Base-by-base conservation (phyloP, 2,329 filamentous ascomycete species). In the Pseudogymnoascus sp. region DNA sequence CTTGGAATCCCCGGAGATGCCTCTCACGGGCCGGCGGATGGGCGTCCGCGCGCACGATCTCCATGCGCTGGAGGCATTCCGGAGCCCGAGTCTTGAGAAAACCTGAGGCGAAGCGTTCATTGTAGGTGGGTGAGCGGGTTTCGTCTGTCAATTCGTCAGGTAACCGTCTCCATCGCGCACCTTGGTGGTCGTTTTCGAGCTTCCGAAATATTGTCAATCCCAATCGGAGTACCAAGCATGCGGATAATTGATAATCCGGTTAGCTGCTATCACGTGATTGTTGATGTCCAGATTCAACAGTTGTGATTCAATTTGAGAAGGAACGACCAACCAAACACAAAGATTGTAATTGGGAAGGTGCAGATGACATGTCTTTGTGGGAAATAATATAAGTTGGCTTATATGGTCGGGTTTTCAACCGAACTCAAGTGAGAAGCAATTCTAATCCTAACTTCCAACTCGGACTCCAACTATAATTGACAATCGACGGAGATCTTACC, bases 161-260 rank as follows among this genome's bases (percentile, higher is more conserved):
- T 55, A 55, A 55, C 48, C 48, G 48, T 55, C 48, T 55, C 48
- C 48, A 55, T 55, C 29, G 48, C 48, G 48, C 48, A 55, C 48
- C 48, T 55, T 55, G 48, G 10, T 33, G 48, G 15, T 55, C 29
- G 48, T 55, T 55, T 25, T 55, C 5, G 29, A 55, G 29, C 48
- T 55, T 55, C 48, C 9, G 48, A 55, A 55, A 33, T 55, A 55
- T 55, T 55, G 48, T 35, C 48, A 55, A 55, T 35, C n/a, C 29
- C 15, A 55, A 55, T 6, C 29, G 1, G 27, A 33, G 27, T 13
- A 55, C 48, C 29, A 33, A 33, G 48, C 48, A 55, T 21, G 2
- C 48, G 48, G 48, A 55, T 55, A 55, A 55, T 55, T 21, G 15
- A 55, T 55, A 1, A 55, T 55, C 48, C 48, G 48, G 48, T 4